phyloP scores from a whole-genome alignment of 192 early-diverging fungal species.

The Neocallimastix lanati region DNA sequence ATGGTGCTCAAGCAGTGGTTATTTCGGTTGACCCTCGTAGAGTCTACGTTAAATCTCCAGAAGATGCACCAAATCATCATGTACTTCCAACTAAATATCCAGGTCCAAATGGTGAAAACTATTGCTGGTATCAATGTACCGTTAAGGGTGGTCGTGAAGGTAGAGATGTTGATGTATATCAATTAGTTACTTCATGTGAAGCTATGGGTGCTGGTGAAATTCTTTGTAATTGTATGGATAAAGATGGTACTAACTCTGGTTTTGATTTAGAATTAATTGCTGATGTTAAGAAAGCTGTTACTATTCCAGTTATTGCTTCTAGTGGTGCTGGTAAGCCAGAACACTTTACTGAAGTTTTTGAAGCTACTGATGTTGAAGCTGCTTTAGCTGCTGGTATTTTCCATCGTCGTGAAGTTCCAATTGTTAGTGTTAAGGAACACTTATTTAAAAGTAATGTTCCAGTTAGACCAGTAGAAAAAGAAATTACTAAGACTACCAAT shows the following conservation, averaged over 20 bases:
- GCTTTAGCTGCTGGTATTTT: constrained; percentile 97
- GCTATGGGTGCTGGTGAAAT: constrained; percentile 91
- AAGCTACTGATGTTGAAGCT: constrained; percentile 74
- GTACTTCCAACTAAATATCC: constrained; percentile 43
- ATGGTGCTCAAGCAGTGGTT: constrained; percentile 96
- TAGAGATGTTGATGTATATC: constrained; percentile 81
- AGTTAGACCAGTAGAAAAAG: constrained; percentile 15
- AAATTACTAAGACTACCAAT: background rate
- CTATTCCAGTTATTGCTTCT: constrained; percentile 94
- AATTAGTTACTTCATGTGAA: constrained; percentile 75
- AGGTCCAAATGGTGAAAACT: constrained; percentile 83
- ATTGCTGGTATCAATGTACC: constrained; percentile 99
- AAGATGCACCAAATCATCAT: constrained; percentile 55
- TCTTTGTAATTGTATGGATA: constrained; percentile 96
- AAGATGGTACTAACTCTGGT: constrained; percentile 93
- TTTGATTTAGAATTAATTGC: constrained; percentile 76
- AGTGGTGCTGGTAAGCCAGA: constrained; percentile 74
- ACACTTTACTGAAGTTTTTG: constrained; percentile 80
- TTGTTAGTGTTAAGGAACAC: constrained; percentile 64
- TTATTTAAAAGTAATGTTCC: constrained; percentile 27
- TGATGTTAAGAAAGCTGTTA: constrained; percentile 57
- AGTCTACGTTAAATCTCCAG: constrained; percentile 68
- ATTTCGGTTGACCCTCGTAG: constrained; percentile 93
- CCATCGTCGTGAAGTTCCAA: constrained; percentile 84
- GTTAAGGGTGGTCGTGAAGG: constrained; percentile 94